Base-by-base conservation (phyloP, 2,329 filamentous ascomycete genomes). In the Arthrinium puccinioides region DNA sequence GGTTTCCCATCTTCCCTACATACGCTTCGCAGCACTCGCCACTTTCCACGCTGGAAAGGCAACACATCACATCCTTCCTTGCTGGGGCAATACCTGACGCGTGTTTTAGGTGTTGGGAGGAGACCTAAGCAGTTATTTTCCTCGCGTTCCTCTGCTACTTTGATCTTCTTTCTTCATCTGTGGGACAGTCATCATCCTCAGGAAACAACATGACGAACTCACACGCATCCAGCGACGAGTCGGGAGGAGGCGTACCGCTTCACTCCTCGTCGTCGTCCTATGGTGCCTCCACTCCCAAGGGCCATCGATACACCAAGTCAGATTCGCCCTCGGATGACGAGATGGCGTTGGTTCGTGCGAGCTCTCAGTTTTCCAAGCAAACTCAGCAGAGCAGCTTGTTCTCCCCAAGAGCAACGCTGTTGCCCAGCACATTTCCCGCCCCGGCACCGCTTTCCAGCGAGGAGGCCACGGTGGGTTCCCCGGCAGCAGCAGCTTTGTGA, bases 261-360 rank as follows among this genome's bases (percentile, higher is more conserved):
- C 37, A 43, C 14, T 38, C 43, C 15, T 37, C 35, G 27, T 47
- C 44, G 21, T 34, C 32, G 3, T 25, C 21, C n/a, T 9, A n/a
- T 15, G 4, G 9, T 8, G 32, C 14, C 6, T 18, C 9, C 6
- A 28, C 16, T 13, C 23, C 15, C 15, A 21, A 11, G 15, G 23
- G n/a, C n/a, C 15, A 14, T 13, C 20, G 16, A 9, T 8, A 27
- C 15, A 18, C 32, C n/a, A 40, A 32, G 18, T 25, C 37, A 13
- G 25, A 41, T 21, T 34, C 43, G 2, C 41, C 46, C 1, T 30
- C 44, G 11, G 48, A 52, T 16, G 49, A 52, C 14, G 44, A 47
- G 37, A 26, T 40, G 28, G 49, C 48, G 6, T 43, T 52, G 9
- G 44, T 50, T n/a, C 43, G 42, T 26, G 48, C 48, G 15, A 40